These are phyloP conservation scores for Starmera quercuum DNA, from an alignment of 805 yeast genomes.

Conservation along the genomic window DNA sequence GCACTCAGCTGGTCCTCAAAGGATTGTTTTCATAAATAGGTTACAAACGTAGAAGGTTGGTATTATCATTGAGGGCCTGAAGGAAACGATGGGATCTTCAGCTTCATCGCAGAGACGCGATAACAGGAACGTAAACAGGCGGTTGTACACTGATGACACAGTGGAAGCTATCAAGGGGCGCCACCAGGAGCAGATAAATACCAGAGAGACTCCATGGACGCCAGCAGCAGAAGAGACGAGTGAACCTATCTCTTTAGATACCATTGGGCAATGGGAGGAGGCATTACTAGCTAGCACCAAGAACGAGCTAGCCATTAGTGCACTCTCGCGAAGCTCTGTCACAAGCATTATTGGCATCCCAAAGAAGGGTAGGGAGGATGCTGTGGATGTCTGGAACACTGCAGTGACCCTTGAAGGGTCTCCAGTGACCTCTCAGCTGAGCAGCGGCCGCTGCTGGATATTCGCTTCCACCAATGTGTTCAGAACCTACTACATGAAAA, in stretches of 20 bases:
- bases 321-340: conserved; percentile 35
- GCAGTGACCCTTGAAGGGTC: conserved; percentile 34
- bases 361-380: conserved; percentile 4
- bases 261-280: conserved; percentile 38
- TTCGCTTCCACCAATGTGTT: conserved; percentile 75
- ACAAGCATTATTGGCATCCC: conserved; percentile 9
- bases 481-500: conserved; percentile 52
- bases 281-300: conserved; percentile 38
- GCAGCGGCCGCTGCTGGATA: conserved; percentile 81
- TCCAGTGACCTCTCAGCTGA: conserved; percentile 63
- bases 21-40: no score
- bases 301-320: conserved; percentile 45
- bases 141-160: conserved; percentile 4
- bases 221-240: not conserved
- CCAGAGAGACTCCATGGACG: not conserved
- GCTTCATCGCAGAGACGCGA: conserved; percentile 5
- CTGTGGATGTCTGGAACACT: conserved; percentile 20
- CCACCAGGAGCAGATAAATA: not conserved
- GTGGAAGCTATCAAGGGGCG: not conserved
- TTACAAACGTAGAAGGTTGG: no score
- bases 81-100: conserved; percentile 5
- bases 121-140: conserved; percentile 6
- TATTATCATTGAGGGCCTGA: no score
- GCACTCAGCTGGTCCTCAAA: no score
- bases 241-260: conserved; percentile 24